Evolutionary conservation across 257 asterid species (phyloP).

Genomic region (Thymus mandschuricus): DNA sequence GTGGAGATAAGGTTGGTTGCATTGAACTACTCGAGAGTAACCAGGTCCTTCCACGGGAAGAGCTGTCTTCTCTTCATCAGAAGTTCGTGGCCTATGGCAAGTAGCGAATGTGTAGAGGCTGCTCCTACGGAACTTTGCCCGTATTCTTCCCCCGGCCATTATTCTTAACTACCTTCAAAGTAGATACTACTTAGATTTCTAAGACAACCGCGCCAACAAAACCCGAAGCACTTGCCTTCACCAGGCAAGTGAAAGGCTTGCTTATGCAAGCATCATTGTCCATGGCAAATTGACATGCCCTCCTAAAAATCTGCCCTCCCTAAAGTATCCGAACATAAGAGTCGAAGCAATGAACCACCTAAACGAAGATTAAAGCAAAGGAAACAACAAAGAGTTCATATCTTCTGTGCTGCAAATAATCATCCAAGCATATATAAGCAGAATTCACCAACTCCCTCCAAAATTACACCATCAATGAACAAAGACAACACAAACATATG

Average conservation of each 20-base stretch:
- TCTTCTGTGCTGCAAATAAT: slow-evolving; percentile 8
- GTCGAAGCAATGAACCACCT: slow-evolving; percentile 45
- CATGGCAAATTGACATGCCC: slow-evolving; percentile 33
- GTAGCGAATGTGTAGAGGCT: slow-evolving; percentile 71
- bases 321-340: slow-evolving; percentile 21
- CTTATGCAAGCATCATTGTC: slow-evolving; percentile 32
- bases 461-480: slow-evolving; percentile 20
- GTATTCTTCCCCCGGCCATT: slow-evolving; percentile 74
- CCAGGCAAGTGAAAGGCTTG: slow-evolving; percentile 45
- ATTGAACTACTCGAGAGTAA: slow-evolving; percentile 72
- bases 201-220: slow-evolving; percentile 25
- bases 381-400: not conserved
- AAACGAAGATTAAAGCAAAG: slow-evolving; percentile 20
- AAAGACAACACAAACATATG: slow-evolving; percentile 21
- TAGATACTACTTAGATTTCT: slow-evolving; percentile 29
- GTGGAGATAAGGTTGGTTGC: slow-evolving; percentile 82
- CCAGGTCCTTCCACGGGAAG: slow-evolving; percentile 74
- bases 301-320: slow-evolving; percentile 30
- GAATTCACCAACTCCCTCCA: slow-evolving; percentile 18
- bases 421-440: not conserved
- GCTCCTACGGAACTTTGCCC: slow-evolving; percentile 83
- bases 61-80: slow-evolving; percentile 46
- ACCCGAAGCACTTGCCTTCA: slow-evolving; percentile 45
- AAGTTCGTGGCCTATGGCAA: slow-evolving; percentile 56
- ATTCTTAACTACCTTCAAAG: slow-evolving; percentile 20